Evolutionary conservation across 306 rosid genomes (phyloP).

Genomic region (Casuarina glauca): DNA sequence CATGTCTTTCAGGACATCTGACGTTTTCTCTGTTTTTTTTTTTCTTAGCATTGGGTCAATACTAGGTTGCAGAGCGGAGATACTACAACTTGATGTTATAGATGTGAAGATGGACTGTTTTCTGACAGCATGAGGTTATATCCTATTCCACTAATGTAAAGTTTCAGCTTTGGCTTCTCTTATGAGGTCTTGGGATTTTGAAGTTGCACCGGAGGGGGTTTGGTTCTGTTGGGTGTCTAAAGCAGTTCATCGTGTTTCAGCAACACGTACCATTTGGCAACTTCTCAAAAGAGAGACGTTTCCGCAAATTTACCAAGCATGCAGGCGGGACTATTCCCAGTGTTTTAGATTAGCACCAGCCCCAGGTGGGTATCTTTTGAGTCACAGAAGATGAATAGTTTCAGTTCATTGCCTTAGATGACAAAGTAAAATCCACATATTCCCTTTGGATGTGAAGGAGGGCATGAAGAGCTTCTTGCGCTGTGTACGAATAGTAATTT

Average conservation of each 20-base stretch:
- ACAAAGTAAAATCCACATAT: neutral
- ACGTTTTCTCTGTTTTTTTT: neutral
- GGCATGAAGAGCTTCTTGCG: neutral
- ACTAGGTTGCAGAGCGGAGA: conserved; percentile 86
- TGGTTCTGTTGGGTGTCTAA: neutral
- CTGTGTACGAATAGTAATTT: neutral
- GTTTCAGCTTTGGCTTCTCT: neutral
- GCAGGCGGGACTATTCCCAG: neutral
- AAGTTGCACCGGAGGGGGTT: neutral
- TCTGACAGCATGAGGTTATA: conserved; percentile 34
- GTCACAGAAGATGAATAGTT: neutral
- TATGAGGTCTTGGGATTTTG: neutral
- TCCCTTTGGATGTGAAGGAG: neutral
- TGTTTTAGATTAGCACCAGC: neutral
- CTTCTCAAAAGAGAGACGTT: neutral
- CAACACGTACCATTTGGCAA: neutral
- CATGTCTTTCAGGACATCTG: neutral
- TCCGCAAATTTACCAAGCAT: neutral
- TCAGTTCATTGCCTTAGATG: neutral
- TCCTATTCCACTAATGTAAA: neutral
- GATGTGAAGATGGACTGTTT: conserved; percentile 90
- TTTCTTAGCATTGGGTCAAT: conserved; percentile 70
- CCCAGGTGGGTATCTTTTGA: neutral
- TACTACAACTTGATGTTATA: conserved; percentile 83
- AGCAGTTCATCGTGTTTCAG: neutral